These are phyloP conservation scores for Schizophyllum commune DNA, from an alignment of 1,284 basidiomycete species.

Conservation along the genomic window DNA sequence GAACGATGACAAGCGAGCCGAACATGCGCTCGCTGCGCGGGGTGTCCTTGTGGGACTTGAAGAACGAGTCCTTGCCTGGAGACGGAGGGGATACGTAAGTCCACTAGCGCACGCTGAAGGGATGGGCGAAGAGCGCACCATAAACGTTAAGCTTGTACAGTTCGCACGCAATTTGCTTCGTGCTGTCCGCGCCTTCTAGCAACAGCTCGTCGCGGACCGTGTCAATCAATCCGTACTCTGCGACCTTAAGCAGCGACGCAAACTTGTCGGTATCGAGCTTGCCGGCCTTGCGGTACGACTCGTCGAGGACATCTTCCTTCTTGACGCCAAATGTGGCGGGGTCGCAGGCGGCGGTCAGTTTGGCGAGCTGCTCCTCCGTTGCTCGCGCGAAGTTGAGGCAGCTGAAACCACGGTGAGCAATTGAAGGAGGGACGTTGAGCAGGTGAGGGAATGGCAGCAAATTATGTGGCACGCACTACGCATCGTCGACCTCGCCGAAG, in stretches of 20 bases:
- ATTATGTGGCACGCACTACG: background rate
- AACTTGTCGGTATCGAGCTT: constrained; percentile 2
- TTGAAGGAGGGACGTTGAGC: background rate
- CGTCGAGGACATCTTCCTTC: constrained; percentile 1
- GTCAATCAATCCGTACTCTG: constrained; percentile 4
- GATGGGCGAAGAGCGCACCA: constrained; percentile 9
- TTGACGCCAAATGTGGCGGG: constrained; percentile 8
- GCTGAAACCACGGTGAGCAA: background rate
- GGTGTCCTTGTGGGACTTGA: constrained; percentile 35
- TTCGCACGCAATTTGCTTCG: constrained; percentile 12
- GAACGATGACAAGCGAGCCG: constrained; percentile 37
- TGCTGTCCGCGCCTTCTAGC: constrained; percentile 4
- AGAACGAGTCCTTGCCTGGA: constrained; percentile 31
- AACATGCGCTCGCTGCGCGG: constrained; percentile 32
- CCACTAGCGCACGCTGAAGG: background rate
- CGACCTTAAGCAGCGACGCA: constrained; percentile 1
- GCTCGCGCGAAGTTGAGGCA: constrained; percentile 5
- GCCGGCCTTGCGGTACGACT: constrained; percentile 7
- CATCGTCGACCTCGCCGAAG: background rate
- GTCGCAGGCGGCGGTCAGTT: constrained; percentile 12
- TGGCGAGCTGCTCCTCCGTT: background rate
- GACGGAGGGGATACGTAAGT: background rate
- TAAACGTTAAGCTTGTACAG: constrained; percentile 25
- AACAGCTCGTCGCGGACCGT: constrained; percentile 10
- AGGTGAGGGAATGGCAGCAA: background rate